Evolutionary conservation across 371 early-diverging fungal species (phyloP).

Genomic region (Scutellospora calospora): DNA sequence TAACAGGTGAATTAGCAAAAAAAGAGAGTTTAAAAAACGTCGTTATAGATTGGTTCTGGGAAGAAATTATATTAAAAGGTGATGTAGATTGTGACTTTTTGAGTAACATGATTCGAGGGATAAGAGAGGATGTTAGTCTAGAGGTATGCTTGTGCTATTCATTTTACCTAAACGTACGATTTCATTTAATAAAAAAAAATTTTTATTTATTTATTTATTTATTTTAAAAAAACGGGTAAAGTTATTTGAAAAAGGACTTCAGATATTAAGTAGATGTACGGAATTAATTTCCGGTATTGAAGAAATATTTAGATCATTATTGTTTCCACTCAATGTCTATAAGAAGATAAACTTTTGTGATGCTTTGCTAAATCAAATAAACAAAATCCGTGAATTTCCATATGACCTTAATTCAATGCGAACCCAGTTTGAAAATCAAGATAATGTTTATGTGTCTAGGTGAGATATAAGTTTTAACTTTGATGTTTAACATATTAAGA

Average conservation of each 20-base stretch:
- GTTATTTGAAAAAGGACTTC: slow-evolving; percentile 21
- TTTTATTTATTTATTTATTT: neutral
- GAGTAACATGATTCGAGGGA: slow-evolving; percentile 11
- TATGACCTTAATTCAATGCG: too few species aligned
- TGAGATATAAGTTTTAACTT: neutral
- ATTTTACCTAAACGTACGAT: neutral
- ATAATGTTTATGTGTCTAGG: neutral
- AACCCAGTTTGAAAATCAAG: neutral
- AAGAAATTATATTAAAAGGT: slow-evolving; percentile 22
- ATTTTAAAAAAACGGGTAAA: neutral
- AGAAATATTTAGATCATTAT: slow-evolving; percentile 30
- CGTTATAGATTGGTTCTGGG: slow-evolving; percentile 33
- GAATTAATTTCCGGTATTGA: slow-evolving; percentile 25
- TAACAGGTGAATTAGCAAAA: neutral
- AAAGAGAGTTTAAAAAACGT: neutral
- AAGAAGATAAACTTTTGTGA: slow-evolving; percentile 35
- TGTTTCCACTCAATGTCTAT: slow-evolving; percentile 10
- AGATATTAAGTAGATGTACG: neutral
- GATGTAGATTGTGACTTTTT: neutral
- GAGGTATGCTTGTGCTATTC: slow-evolving; percentile 12
- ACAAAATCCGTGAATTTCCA: neutral
- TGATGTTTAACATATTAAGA: neutral
- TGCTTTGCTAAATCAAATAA: slow-evolving; percentile 20
- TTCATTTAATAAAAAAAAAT: too few species aligned
- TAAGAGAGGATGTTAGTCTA: slow-evolving; percentile 26